phyloP scores from a whole-genome alignment of 129 eudicot species.

The Saposhnikovia divaricata region DNA sequence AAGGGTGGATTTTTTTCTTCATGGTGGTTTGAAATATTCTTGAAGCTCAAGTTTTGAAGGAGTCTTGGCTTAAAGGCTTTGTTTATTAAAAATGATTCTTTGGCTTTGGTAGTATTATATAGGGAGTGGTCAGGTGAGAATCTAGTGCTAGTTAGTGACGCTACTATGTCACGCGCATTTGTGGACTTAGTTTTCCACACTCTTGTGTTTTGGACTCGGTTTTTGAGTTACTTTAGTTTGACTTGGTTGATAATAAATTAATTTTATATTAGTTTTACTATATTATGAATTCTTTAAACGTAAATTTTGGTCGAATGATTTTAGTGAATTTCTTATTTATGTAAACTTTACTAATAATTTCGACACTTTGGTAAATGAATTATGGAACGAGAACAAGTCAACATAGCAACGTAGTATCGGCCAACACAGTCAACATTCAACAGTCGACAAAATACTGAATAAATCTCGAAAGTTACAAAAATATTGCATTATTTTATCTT shows the following conservation, averaged over 20 bases:
- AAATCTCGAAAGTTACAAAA: too few species aligned
- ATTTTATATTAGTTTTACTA: too few species aligned
- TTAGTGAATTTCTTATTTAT: too few species aligned
- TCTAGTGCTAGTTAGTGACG: background rate
- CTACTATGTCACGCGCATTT: slow-evolving; percentile 9
- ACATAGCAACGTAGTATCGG: too few species aligned
- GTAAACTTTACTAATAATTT: too few species aligned
- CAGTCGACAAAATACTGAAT: too few species aligned
- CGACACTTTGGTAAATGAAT: too few species aligned
- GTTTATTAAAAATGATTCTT: background rate
- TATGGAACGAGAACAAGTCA: too few species aligned
- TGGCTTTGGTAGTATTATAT: slow-evolving; percentile 4
- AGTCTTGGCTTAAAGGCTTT: background rate
- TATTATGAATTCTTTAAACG: too few species aligned
- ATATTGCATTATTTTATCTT: too few species aligned
- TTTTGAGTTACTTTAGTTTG: background rate
- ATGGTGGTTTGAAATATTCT: slow-evolving; percentile 15
- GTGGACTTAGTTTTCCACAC: slow-evolving; percentile 1
- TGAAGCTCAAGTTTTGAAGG: background rate
- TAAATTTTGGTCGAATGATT: too few species aligned
- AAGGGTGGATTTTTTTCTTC: slow-evolving; percentile 56
- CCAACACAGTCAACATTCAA: too few species aligned
- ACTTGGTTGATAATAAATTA: background rate
- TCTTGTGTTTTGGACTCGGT: background rate
- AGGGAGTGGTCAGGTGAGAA: background rate